Percentiles rank a stretch among this genome's conserved stretches.
phyloP scores from a whole-genome alignment of 2,329 filamentous ascomycete genomes.

The Scortechinia acanthostroma region DNA sequence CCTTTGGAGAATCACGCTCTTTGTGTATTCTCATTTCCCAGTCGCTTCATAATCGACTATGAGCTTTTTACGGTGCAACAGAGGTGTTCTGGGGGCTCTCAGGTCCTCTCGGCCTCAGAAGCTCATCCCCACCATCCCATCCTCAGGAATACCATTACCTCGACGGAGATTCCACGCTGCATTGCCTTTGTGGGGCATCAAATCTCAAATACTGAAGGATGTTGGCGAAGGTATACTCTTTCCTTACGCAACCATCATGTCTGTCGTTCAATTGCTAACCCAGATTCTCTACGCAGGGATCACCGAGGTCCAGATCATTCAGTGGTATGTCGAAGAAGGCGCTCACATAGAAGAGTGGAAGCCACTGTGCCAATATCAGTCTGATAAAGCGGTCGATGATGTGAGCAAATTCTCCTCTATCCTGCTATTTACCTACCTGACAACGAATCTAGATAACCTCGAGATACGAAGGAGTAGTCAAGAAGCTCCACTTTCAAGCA shows the following conservation, averaged over 20 bases:
- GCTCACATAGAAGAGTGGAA: conserved; percentile 26
- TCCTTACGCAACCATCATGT: neutral
- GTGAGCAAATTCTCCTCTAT: conserved; percentile 1
- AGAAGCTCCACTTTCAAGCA: conserved; percentile 4
- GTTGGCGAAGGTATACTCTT: conserved; percentile 38
- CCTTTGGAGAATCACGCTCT: no score
- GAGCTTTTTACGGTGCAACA: neutral
- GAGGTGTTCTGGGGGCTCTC: neutral
- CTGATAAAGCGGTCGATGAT: neutral
- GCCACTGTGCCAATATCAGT: conserved; percentile 2
- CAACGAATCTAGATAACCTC: conserved; percentile 2
- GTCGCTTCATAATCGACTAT: neutral
- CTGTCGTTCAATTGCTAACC: conserved; percentile 1
- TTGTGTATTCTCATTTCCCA: no score
- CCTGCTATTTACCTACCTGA: no score
- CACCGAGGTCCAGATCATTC: conserved; percentile 66
- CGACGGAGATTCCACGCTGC: conserved; percentile 23
- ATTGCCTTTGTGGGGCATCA: conserved; percentile 19
- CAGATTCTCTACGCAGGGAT: conserved; percentile 38
- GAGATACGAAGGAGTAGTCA: conserved; percentile 1
- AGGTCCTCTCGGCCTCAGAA: neutral
- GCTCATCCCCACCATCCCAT: conserved; percentile 3
- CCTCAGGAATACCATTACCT: conserved; percentile 11
- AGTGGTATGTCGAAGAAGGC: conserved; percentile 62
- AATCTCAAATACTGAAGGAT: conserved; percentile 32